Evolutionary conservation across 345 rosid genomes (phyloP).

Genomic region (Salix brachista): DNA sequence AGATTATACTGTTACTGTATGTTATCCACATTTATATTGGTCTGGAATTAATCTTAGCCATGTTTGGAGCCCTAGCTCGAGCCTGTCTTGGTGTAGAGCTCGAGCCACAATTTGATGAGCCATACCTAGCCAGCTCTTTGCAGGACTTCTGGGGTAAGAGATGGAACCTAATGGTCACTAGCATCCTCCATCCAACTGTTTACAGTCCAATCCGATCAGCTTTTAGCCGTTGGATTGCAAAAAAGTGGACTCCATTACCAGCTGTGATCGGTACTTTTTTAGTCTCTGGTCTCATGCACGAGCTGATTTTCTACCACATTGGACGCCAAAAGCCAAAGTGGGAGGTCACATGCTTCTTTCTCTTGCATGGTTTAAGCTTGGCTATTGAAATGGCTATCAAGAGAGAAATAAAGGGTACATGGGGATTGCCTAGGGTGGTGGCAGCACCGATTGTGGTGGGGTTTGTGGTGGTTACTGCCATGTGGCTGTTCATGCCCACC

Average conservation of each 20-base stretch:
- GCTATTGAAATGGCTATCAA: conserved; percentile 21
- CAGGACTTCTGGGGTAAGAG: conserved; percentile 40
- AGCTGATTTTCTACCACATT: conserved; percentile 29
- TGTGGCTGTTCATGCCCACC: conserved; percentile 27
- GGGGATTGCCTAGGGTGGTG: conserved; percentile 15
- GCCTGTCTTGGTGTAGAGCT: conserved; percentile 18
- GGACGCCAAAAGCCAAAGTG: conserved; percentile 25
- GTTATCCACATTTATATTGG: conserved; percentile 21
- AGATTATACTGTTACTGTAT: conserved; percentile 11
- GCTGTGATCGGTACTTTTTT: conserved; percentile 27
- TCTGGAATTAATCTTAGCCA: conserved; percentile 22
- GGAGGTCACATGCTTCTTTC: conserved; percentile 30
- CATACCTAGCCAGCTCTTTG: conserved; percentile 31
- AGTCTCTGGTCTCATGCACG: conserved; percentile 31
- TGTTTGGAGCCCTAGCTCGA: conserved; percentile 14
- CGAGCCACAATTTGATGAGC: conserved; percentile 38
- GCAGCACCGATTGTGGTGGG: conserved; percentile 10
- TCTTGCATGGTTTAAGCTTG: conserved; percentile 28
- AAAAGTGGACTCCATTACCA: conserved; percentile 21
- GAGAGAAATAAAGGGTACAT: not conserved
- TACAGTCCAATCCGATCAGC: conserved; percentile 17
- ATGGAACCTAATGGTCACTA: conserved; percentile 35
- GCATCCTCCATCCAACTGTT: conserved; percentile 29
- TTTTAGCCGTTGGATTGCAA: conserved; percentile 4
- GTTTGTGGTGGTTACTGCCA: conserved; percentile 16